Conservation (phyloP, 129 eudicot species). For the Mikania micrantha region DNA sequence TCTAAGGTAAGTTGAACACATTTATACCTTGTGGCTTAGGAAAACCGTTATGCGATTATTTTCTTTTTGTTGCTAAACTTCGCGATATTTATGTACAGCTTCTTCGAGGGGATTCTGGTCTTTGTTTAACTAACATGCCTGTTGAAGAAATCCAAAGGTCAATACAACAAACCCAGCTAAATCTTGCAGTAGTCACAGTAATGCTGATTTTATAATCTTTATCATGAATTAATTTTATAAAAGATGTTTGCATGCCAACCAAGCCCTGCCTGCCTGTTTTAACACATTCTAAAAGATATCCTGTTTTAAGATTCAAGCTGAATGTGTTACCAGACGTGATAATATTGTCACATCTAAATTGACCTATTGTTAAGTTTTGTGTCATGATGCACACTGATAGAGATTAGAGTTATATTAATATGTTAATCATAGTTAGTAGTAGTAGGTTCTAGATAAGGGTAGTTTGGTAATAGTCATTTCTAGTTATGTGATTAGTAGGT, state of each 20-base stretch:
- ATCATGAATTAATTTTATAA: background rate
- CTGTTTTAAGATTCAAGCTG: background rate
- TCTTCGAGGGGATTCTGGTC: constrained; percentile 87
- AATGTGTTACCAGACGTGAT: background rate
- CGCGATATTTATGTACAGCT: constrained; percentile 43
- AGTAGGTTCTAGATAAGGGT: too few species aligned
- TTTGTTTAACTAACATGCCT: constrained; percentile 65
- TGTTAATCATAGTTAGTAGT: too few species aligned
- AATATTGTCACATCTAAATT: background rate
- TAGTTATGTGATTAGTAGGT: too few species aligned
- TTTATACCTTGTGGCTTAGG: background rate
- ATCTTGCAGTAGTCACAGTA: background rate
- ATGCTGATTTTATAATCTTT: background rate
- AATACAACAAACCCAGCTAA: background rate
- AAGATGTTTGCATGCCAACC: background rate
- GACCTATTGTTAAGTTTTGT: background rate
- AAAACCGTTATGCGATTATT: background rate
- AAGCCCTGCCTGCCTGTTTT: background rate
- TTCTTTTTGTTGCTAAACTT: background rate
- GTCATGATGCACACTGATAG: background rate
- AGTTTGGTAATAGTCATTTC: too few species aligned
- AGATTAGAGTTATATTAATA: too few species aligned
- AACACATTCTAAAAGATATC: background rate
- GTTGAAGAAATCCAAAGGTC: constrained; percentile 64
- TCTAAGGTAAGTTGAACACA: constrained; percentile 44